These are phyloP conservation scores for Cucurbita maxima DNA, from an alignment of 306 rosid species.

Conservation along the genomic window DNA sequence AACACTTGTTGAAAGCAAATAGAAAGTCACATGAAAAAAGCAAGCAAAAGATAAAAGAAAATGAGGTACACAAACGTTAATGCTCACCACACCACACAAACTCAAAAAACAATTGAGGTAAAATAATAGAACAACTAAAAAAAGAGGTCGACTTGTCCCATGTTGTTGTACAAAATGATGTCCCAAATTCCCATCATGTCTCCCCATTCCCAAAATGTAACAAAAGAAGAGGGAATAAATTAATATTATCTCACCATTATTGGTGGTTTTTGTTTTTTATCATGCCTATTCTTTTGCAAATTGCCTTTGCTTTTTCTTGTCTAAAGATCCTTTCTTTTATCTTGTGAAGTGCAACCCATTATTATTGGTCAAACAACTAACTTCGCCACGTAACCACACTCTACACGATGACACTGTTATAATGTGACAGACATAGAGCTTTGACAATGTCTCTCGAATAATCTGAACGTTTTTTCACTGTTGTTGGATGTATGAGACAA, in stretches of 20 bases:
- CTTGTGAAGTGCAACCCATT: neutral
- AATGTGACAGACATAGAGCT: too few relatives aligned
- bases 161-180: neutral
- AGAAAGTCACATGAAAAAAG: neutral
- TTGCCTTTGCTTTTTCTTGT: conserved; percentile 2
- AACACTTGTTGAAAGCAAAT: neutral
- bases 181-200: neutral
- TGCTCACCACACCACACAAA: neutral
- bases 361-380: neutral
- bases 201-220: neutral
- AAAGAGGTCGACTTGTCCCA: neutral
- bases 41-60: neutral
- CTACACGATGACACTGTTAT: too few relatives aligned
- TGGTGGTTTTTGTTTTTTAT: neutral
- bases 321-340: neutral
- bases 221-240: neutral
- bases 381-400: too few relatives aligned
- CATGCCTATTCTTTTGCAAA: neutral
- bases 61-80: neutral
- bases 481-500: too few relatives aligned
- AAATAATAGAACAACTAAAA: neutral
- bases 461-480: too few relatives aligned
- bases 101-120: neutral
- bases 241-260: neutral
- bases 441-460: too few relatives aligned